phyloP scores from a whole-genome alignment of 2,329 filamentous ascomycete genomes.

The Cercospora citrullina region DNA sequence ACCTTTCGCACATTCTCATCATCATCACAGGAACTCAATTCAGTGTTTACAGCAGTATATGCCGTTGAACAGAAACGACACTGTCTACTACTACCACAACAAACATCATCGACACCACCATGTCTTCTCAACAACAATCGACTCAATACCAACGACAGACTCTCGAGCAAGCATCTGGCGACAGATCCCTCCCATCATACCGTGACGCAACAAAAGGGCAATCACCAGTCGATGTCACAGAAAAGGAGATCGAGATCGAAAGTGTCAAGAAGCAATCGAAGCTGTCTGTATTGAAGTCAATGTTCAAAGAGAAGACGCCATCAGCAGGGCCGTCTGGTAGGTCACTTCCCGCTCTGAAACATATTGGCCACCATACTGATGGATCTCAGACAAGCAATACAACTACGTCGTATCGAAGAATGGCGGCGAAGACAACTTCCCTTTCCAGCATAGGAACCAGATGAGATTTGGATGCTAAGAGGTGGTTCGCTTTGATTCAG shows the following conservation, averaged over 20 bases:
- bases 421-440: not conserved
- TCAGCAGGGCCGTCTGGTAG: not conserved
- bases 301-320: constrained; percentile 1
- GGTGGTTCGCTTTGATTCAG: not conserved
- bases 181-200: constrained; percentile 16
- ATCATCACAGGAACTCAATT: not conserved
- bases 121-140: not conserved
- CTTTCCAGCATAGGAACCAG: not conserved
- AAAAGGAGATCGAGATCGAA: constrained; percentile 2
- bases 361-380: not conserved
- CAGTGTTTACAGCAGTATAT: not conserved
- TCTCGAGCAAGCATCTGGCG: not conserved
- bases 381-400: not conserved
- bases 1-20: not conserved
- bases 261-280: constrained; percentile 3
- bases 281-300: not conserved
- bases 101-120: not conserved
- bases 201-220: constrained; percentile 8
- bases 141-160: not conserved
- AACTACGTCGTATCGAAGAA: not conserved
- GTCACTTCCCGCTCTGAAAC: not conserved
- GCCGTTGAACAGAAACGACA: not conserved
- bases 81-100: not conserved
- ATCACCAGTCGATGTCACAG: constrained; percentile 6
- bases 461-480: constrained; percentile 9